These are phyloP conservation scores for Stylonectria norvegica DNA, from an alignment of 2,329 filamentous ascomycete species.

Conservation along the genomic window DNA sequence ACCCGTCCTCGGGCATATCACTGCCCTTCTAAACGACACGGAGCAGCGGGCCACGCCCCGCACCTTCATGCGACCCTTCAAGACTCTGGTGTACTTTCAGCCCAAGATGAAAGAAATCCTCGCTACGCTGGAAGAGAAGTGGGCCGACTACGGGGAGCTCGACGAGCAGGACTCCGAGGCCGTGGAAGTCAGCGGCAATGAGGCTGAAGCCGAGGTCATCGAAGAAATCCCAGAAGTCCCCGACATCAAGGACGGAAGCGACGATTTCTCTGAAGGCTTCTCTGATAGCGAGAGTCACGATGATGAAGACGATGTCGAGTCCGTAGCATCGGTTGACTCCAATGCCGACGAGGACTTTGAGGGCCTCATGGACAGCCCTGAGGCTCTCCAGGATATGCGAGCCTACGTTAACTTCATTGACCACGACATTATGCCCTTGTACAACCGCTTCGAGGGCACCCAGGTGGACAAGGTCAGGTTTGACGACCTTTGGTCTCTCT, in stretches of 20 bases:
- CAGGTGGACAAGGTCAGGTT: constrained; percentile 34
- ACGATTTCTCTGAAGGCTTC: no score
- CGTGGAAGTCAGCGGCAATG: constrained; percentile 19
- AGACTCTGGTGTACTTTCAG: constrained; percentile 39
- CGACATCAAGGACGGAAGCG: constrained; percentile 11
- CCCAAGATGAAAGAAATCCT: constrained; percentile 40
- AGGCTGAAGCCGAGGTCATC: constrained; percentile 28
- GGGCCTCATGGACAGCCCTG: constrained; percentile 36
- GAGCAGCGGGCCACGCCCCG: constrained; percentile 35
- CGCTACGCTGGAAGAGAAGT: constrained; percentile 39
- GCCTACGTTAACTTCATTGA: constrained; percentile 45
- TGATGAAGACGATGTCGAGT: constrained; percentile 30
- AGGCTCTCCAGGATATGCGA: constrained; percentile 38
- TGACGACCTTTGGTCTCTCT: constrained; percentile 42
- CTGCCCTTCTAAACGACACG: constrained; percentile 34
- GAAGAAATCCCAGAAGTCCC: constrained; percentile 14
- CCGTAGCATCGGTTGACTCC: constrained; percentile 35
- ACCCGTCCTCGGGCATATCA: constrained; percentile 38
- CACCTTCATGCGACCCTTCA: constrained; percentile 42
- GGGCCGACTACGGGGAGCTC: constrained; percentile 36
- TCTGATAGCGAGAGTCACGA: neutral
- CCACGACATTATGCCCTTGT: constrained; percentile 38
- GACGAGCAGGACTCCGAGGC: constrained; percentile 21
- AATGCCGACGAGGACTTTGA: constrained; percentile 35
- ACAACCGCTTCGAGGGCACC: constrained; percentile 27